phyloP scores from a whole-genome alignment of 345 rosid species.

The Crucihimalaya himalaica region DNA sequence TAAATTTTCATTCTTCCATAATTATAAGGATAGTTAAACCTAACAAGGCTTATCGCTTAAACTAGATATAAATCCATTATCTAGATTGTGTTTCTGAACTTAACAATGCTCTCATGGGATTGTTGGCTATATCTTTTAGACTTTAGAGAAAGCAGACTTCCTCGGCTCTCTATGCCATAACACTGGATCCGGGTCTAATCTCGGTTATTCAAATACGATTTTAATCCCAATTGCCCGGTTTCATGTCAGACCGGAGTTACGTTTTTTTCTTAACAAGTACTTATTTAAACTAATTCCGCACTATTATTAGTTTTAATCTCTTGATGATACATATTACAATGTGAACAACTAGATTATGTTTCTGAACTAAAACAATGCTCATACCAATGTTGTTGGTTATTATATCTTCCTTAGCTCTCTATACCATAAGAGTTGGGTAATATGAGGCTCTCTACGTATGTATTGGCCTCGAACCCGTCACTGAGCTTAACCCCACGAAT shows the following conservation, averaged over 20 bases:
- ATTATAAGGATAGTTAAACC: background rate
- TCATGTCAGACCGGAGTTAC: background rate
- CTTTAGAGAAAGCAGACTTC: background rate
- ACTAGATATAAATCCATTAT: background rate
- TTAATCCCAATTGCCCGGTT: background rate
- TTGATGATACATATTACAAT: background rate
- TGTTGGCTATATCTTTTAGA: background rate
- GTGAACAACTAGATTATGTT: background rate
- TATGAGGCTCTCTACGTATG: slow-evolving; percentile 50
- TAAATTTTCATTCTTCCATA: background rate
- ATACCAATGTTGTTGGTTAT: background rate
- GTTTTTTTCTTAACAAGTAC: background rate
- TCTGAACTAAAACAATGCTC: background rate
- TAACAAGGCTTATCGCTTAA: background rate
- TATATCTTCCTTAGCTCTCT: background rate
- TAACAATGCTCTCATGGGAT: background rate
- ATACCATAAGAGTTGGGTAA: slow-evolving; percentile 41
- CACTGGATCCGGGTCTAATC: too few species aligned
- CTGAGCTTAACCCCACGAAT: slow-evolving; percentile 42
- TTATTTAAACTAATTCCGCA: background rate
- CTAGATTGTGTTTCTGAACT: background rate
- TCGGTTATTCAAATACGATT: background rate
- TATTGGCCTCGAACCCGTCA: slow-evolving; percentile 47
- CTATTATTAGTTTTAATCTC: background rate
- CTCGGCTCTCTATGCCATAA: background rate